Evolutionary conservation across 1,139 yeast genomes (phyloP), one percentile per base, ranked within the genome.

Genomic region (Candida glucosophila): DNA sequence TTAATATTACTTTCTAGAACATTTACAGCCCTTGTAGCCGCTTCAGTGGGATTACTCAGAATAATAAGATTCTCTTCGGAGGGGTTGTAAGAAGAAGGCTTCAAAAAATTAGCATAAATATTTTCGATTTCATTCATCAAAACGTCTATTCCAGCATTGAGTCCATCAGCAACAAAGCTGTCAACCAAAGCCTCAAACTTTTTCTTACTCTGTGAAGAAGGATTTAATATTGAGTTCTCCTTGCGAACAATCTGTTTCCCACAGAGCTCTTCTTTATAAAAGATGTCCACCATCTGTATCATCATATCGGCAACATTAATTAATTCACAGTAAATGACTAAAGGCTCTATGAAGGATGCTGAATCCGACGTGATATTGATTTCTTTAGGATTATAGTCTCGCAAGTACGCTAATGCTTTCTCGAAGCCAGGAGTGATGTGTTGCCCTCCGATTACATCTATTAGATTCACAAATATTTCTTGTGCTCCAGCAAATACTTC

Each of bases 221-320:
- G 82, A 33, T 83, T 77, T 29, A 85, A 59, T 41, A 88, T 81
- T 31, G 92, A 93, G 33, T 71, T 66, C 36, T 78, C 80, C 31
- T 74, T 69, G 40, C 74, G 76, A 14, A 85, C 73, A 14, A 78
- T 67, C 22, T 69, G 69, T 25, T 71, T 59, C 22, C 64, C 54
- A 3, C 81, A 67, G 37, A 90, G 63, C 46, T 90, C 97, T 45
- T 83, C 90, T 39, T 82, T 80, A 52, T 85, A 88, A 43, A 90
- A 90, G 2, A 86, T 85, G 33, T 83, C 90, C 22, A 86, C 59
- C 94, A 90, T 85, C 47, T 88, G 97, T 43, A 85, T 80, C 16
- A 90, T 83, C 34, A 88, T 58, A 48, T 90, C 98, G 5, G 95
- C 97, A 39, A 85, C 77, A 41, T 88, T 90, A 22, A 90, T 92